Conservation (phyloP, 2,329 filamentous ascomycete genomes). For the Talaromyces marneffei region DNA sequence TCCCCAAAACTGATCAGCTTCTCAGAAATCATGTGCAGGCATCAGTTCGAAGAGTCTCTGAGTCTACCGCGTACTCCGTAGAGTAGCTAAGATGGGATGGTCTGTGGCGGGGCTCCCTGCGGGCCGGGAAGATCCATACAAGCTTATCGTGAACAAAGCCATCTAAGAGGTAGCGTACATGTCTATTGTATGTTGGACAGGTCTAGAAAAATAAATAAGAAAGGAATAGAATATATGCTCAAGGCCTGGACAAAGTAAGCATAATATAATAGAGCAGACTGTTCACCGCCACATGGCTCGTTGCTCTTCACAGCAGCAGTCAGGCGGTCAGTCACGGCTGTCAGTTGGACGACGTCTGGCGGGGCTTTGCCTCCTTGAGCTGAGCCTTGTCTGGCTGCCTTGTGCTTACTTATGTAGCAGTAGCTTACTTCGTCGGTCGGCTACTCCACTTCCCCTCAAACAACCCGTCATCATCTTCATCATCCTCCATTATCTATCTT, state of each 20-base stretch:
- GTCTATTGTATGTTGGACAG: background rate
- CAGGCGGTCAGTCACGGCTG: slow-evolving; percentile 1
- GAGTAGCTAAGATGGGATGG: too few species aligned
- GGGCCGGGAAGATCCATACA: background rate
- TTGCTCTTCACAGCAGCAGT: background rate
- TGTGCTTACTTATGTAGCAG: too few species aligned
- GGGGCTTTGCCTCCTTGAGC: slow-evolving; percentile 1
- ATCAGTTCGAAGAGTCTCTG: too few species aligned
- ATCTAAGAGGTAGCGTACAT: background rate
- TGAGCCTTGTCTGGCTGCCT: slow-evolving; percentile 14
- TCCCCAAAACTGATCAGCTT: background rate
- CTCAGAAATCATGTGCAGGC: background rate
- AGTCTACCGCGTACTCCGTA: too few species aligned
- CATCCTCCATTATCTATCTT: slow-evolving; percentile 20
- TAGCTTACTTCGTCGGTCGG: too few species aligned
- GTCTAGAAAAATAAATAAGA: background rate
- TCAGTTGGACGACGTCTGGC: slow-evolving; percentile 3
- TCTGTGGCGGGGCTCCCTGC: background rate
- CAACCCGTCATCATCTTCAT: slow-evolving; percentile 16
- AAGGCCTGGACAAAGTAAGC: too few species aligned
- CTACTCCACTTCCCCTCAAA: background rate
- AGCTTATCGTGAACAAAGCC: background rate
- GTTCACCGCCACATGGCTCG: background rate
- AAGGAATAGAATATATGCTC: background rate
- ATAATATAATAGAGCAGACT: background rate